Base-by-base conservation (phyloP, 306 rosid genomes). In the Sicyos edulis region DNA sequence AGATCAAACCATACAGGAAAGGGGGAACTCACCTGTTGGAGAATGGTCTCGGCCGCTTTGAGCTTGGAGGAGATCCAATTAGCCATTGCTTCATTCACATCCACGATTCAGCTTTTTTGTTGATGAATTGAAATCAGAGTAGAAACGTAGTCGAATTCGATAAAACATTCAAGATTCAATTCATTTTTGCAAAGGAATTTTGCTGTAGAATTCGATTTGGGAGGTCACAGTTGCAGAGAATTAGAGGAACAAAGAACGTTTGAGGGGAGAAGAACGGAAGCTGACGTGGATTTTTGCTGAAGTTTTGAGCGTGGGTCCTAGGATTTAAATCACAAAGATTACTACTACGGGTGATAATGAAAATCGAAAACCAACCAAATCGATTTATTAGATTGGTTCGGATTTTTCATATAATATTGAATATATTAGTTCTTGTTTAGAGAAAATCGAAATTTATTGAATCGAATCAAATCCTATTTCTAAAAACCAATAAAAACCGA, bases 31-130 rank as follows among this genome's bases (percentile, higher is more conserved):
- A n/a, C n/a, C n/a, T n/a, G n/a, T n/a, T n/a, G n/a, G n/a, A n/a
- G n/a, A n/a, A n/a, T n/a, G n/a, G n/a, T n/a, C n/a, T n/a, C n/a
- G n/a, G n/a, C n/a, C n/a, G n/a, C n/a, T n/a, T n/a, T n/a, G n/a
- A n/a, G n/a, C n/a, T n/a, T n/a, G n/a, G n/a, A n/a, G n/a, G n/a
- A n/a, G n/a, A n/a, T n/a, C n/a, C n/a, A n/a, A 82, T 89, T 83
- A 55, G 99, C 95, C 99, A 91, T 95, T 32, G 37, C 2, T 32
- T 32, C 77, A 74, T 70, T 34, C 72, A 8, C 22, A 59, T 21
- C 59, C 22, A 24, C 44, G 61, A 57, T 58, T 70, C 29, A 77
- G 78, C 78, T 83, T 57, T 19, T 21, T 64, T 47, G 34, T 19
- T 7, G 13, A 4, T 21, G 20, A 42, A 54, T 58, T 34, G 68